phyloP scores from a whole-genome alignment of 495 filamentous ascomycete genomes.

The Penicillium waksmanii region DNA sequence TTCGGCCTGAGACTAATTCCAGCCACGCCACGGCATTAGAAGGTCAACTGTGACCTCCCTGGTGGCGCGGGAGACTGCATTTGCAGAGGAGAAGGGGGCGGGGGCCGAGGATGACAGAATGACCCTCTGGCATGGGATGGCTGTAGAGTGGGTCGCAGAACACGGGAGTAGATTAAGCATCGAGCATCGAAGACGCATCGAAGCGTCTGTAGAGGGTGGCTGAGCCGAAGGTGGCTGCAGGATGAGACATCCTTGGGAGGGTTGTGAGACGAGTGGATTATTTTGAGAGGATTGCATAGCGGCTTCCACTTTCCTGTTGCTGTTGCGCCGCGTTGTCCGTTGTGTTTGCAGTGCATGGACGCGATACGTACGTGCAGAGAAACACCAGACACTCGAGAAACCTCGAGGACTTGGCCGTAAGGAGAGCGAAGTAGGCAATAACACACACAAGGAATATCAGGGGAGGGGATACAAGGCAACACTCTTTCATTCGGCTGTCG shows the following conservation, averaged over 20 bases:
- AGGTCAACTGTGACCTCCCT: slow-evolving; percentile 3
- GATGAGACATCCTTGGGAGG: slow-evolving; percentile 15
- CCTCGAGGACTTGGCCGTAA: not conserved
- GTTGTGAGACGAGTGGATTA: slow-evolving; percentile 15
- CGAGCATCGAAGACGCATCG: slow-evolving; percentile 47
- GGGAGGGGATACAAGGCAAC: not conserved
- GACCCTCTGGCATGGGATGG: slow-evolving; percentile 21
- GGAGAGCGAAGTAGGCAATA: too few relatives aligned
- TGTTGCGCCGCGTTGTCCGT: not conserved
- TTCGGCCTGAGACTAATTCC: slow-evolving; percentile 13
- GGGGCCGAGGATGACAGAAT: slow-evolving; percentile 27
- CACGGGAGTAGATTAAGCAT: slow-evolving; percentile 29
- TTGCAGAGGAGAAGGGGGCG: not conserved
- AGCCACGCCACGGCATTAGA: slow-evolving; percentile 21
- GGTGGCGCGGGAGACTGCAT: slow-evolving; percentile 18
- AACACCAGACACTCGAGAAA: not conserved
- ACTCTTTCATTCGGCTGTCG: not conserved
- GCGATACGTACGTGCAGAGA: not conserved
- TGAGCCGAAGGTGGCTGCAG: slow-evolving; percentile 25
- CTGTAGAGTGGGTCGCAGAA: slow-evolving; percentile 13
- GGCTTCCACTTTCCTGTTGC: slow-evolving; percentile 2
- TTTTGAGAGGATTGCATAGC: not conserved
- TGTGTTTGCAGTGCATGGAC: slow-evolving; percentile 1
- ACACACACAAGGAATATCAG: not conserved
- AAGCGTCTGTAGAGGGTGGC: slow-evolving; percentile 32